These are phyloP conservation scores for Spiraea crenata DNA, from an alignment of 331 rosid genomes.

Conservation along the genomic window DNA sequence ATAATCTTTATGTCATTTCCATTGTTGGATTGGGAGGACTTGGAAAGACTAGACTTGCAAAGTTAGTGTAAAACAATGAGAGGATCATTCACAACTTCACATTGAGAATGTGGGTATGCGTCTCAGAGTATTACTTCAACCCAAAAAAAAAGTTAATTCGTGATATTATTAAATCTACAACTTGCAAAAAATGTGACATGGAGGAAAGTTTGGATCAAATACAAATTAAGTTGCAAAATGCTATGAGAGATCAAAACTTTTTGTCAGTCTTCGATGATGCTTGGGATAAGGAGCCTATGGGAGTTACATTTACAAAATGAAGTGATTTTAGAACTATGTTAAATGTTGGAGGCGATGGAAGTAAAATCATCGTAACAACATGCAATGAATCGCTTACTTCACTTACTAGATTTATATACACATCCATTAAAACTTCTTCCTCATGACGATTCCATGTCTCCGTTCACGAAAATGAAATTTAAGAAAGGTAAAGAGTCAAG, in stretches of 20 bases:
- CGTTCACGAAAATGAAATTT: neutral
- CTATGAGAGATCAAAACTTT: neutral
- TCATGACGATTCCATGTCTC: neutral
- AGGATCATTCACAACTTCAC: neutral
- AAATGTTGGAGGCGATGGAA: neutral
- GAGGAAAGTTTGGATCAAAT: neutral
- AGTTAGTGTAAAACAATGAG: conserved; percentile 11
- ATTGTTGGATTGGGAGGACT: conserved; percentile 26
- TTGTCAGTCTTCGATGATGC: conserved; percentile 17
- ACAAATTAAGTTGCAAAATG: neutral
- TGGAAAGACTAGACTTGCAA: conserved; percentile 24
- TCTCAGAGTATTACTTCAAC: conserved; percentile 18
- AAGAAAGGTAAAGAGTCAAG: neutral
- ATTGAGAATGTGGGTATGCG: conserved; percentile 18
- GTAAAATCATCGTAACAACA: conserved; percentile 9
- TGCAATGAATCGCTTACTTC: neutral
- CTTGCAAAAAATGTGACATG: neutral
- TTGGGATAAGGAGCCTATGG: conserved; percentile 1
- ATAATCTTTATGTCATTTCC: conserved; percentile 5
- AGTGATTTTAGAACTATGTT: neutral
- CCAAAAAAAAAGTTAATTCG: neutral
- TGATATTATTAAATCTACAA: neutral
- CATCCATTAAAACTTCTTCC: neutral
- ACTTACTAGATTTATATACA: neutral
- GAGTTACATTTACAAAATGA: neutral